phyloP scores from a whole-genome alignment of 352 stramenopile species.

The Phytopythium aichiense region DNA sequence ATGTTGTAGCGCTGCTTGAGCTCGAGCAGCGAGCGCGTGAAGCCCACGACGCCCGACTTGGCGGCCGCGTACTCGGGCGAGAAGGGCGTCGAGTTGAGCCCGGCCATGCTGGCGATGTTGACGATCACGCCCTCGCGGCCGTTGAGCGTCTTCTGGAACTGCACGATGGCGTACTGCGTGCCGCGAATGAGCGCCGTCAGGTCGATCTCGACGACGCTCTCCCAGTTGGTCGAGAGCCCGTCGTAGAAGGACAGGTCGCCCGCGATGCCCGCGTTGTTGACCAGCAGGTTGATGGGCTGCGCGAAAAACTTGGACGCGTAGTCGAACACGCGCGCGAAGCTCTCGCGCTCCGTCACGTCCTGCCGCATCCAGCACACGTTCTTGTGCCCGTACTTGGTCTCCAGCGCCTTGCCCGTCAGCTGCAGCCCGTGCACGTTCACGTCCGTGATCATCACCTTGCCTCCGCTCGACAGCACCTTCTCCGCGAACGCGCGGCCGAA shows the following conservation, averaged over 20 bases:
- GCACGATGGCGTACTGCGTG: slow-evolving; percentile 51
- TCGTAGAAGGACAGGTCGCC: slow-evolving; percentile 52
- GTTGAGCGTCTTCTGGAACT: slow-evolving; percentile 57
- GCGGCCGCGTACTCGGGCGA: slow-evolving; percentile 64
- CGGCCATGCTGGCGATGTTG: slow-evolving; percentile 69
- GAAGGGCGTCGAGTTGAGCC: slow-evolving; percentile 45
- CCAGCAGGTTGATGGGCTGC: slow-evolving; percentile 58
- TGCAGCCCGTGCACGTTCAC: slow-evolving; percentile 61
- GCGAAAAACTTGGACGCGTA: slow-evolving; percentile 58
- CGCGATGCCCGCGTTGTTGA: slow-evolving; percentile 79
- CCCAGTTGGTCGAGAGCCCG: slow-evolving; percentile 35
- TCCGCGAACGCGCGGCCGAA: slow-evolving; percentile 68
- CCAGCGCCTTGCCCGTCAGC: slow-evolving; percentile 50
- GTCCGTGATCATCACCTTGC: slow-evolving; percentile 75
- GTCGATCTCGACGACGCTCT: slow-evolving; percentile 69
- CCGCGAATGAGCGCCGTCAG: slow-evolving; percentile 65
- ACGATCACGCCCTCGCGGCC: slow-evolving; percentile 63
- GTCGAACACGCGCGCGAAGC: slow-evolving; percentile 59
- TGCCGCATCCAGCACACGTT: slow-evolving; percentile 65
- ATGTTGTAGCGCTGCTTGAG: slow-evolving; percentile 67
- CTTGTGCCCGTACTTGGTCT: slow-evolving; percentile 38
- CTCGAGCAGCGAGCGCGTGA: slow-evolving; percentile 62
- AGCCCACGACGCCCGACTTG: slow-evolving; percentile 70
- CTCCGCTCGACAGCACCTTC: slow-evolving; percentile 39
- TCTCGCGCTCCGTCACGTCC: slow-evolving; percentile 63